Conservation (phyloP, 352 stramenopile species). For the Thalassiosira oceanica region DNA sequence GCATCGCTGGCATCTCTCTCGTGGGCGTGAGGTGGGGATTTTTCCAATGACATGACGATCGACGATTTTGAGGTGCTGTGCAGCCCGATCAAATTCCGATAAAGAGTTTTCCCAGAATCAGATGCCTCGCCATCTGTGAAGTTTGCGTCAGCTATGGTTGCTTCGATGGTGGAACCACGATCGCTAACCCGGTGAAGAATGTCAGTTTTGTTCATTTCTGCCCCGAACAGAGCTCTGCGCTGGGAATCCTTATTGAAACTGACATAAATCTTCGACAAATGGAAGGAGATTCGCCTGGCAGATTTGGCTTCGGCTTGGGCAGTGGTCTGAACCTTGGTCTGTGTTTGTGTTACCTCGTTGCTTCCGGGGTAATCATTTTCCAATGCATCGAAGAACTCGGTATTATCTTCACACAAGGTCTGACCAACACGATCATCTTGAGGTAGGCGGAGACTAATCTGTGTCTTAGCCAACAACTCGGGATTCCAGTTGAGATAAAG, state of each 20-base stretch:
- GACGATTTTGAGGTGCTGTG: slow-evolving; percentile 31
- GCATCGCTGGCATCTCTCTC: slow-evolving; percentile 1
- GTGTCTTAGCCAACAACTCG: slow-evolving; percentile 67
- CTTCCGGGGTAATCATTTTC: too few species aligned
- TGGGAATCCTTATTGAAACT: slow-evolving; percentile 77
- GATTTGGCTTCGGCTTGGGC: too few species aligned
- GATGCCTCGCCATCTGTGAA: slow-evolving; percentile 40
- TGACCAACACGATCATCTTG: too few species aligned
- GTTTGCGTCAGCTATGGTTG: slow-evolving; percentile 60
- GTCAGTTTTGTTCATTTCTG: slow-evolving; percentile 71
- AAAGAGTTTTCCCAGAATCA: slow-evolving; percentile 63
- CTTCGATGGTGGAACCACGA: slow-evolving; percentile 53
- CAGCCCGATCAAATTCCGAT: slow-evolving; percentile 70
- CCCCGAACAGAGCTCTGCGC: slow-evolving; percentile 58
- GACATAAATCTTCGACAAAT: slow-evolving; percentile 62
- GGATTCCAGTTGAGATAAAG: slow-evolving; percentile 78
- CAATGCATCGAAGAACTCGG: too few species aligned
- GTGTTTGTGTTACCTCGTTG: too few species aligned
- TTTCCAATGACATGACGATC: slow-evolving; percentile 44
- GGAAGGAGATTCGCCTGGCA: too few species aligned
- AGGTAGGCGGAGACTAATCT: slow-evolving; percentile 50
- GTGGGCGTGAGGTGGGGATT: slow-evolving; percentile 19
- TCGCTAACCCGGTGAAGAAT: slow-evolving; percentile 37
- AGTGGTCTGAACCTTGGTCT: too few species aligned
- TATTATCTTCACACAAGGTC: too few species aligned